Base-by-base conservation (phyloP, 2,329 filamentous ascomycete genomes). In the Tolypocladium tundrense region DNA sequence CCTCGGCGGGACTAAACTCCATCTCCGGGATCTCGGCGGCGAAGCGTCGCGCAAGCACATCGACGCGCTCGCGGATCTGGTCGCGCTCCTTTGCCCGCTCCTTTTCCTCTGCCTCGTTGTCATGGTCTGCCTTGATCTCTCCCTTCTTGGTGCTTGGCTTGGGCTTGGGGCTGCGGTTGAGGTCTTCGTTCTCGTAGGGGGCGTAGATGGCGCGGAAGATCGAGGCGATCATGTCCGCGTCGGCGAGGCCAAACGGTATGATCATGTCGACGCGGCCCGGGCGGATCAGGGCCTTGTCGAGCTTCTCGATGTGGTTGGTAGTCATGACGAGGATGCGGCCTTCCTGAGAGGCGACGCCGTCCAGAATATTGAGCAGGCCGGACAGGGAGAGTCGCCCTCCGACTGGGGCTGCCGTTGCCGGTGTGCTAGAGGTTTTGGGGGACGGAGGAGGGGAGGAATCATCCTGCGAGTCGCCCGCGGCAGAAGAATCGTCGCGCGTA, bases 321-420 rank as follows among this genome's bases (percentile, higher is more conserved):
- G 83, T 86, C 83, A 85, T 86, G 68, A 86, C 79, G 16, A 86
- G 75, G 6, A 85, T 75, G n/a, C 82, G 79, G 8, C 83, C 82
- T 65, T 86, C 83, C 61, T 85, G 81, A 10, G 82, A 84, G 21
- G 82, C 82, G 8, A 86, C 83, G 43, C 90, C 88, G 64, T 95
- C 89, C 45, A 94, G 85, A 53, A 89, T 87, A 70, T 94, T 94
- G 53, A 94, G 82, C 2, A 94, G 77, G 0, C 88, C 88, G 0
- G 88, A 91, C 2, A 94, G 79, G 0, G 88, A 90, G 51, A 94
- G 72, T 4, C 78, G 72, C 2, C 66, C 66, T 7, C 59, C 57
- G 2, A 63, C 40, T 19, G 64, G 13, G 19, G 56, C 1, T 3
- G 21, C 1, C 53, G 56, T 11, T 11, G 1, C 37, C 5, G 4